phyloP scores from a whole-genome alignment of 2,329 filamentous ascomycete species.

The Epichloe typhina region DNA sequence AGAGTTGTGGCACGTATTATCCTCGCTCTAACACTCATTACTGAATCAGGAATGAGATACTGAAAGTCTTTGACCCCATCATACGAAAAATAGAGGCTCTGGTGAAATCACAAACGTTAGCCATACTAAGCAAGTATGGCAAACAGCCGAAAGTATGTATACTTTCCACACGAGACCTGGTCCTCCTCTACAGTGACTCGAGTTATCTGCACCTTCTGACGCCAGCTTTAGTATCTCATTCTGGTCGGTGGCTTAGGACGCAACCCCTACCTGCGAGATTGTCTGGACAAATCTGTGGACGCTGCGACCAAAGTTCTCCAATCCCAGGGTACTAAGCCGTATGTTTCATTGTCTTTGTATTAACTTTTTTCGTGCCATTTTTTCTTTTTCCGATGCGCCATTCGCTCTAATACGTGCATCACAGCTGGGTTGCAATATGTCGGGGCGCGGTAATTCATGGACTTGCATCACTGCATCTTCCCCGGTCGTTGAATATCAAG shows the following conservation, averaged over 20 bases:
- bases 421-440: slow-evolving; percentile 23
- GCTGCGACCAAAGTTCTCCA: slow-evolving; percentile 16
- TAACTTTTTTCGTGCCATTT: background rate
- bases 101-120: slow-evolving; percentile 12
- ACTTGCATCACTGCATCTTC: slow-evolving; percentile 1
- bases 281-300: slow-evolving; percentile 3
- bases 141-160: slow-evolving; percentile 15
- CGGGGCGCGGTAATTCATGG: slow-evolving; percentile 20
- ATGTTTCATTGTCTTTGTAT: slow-evolving; percentile 9
- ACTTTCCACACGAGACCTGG: background rate
- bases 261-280: slow-evolving; percentile 15
- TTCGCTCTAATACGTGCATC: background rate
- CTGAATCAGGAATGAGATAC: background rate
- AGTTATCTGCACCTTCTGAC: background rate
- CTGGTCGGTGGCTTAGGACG: slow-evolving; percentile 27
- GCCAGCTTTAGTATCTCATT: slow-evolving; percentile 20
- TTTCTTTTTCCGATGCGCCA: background rate
- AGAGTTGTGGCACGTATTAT: background rate
- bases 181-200: no score
- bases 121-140: slow-evolving; percentile 7
- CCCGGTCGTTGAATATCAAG: slow-evolving; percentile 2
- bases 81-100: slow-evolving; percentile 10
- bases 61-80: slow-evolving; percentile 11
- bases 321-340: slow-evolving; percentile 19
- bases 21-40: background rate